Conservation (phyloP, 208 protist species). For the Leishmania guyanensis region DNA sequence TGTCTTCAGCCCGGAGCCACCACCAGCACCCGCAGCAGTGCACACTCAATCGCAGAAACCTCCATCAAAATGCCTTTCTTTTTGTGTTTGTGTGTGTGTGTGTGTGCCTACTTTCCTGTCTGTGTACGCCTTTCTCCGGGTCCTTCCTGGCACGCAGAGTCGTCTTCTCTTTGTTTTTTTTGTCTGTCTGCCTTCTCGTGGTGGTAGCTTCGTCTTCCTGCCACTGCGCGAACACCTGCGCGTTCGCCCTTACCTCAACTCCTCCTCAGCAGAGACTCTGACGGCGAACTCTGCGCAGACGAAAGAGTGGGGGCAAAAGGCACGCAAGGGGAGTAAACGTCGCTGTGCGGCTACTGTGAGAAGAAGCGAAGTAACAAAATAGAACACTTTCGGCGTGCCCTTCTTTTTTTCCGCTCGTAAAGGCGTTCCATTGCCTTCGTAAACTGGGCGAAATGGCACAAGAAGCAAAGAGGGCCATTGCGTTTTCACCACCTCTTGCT, state of each 20-base stretch:
- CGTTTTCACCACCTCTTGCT: too few species aligned
- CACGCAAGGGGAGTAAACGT: not conserved
- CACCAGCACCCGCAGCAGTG: not conserved
- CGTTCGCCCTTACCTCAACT: not conserved
- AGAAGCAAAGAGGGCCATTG: not conserved
- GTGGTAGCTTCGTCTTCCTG: not conserved
- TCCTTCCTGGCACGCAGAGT: not conserved
- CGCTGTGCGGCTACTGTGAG: not conserved
- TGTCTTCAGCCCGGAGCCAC: not conserved
- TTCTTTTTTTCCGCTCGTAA: not conserved
- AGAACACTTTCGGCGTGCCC: not conserved
- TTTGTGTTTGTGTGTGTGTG: not conserved
- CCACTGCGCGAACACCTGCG: not conserved
- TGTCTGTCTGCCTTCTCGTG: not conserved
- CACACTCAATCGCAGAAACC: too few species aligned
- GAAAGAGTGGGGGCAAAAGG: not conserved
- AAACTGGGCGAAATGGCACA: not conserved
- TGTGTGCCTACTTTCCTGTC: not conserved
- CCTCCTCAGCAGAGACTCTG: not conserved
- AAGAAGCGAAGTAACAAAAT: not conserved
- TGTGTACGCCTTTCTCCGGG: too few species aligned
- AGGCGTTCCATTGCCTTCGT: not conserved
- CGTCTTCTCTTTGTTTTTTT: not conserved
- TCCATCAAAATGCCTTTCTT: not conserved
- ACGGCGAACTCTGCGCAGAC: not conserved